Evolutionary conservation across 1,284 basidiomycete genomes (phyloP).

Genomic region (Trichosporon inkin): DNA sequence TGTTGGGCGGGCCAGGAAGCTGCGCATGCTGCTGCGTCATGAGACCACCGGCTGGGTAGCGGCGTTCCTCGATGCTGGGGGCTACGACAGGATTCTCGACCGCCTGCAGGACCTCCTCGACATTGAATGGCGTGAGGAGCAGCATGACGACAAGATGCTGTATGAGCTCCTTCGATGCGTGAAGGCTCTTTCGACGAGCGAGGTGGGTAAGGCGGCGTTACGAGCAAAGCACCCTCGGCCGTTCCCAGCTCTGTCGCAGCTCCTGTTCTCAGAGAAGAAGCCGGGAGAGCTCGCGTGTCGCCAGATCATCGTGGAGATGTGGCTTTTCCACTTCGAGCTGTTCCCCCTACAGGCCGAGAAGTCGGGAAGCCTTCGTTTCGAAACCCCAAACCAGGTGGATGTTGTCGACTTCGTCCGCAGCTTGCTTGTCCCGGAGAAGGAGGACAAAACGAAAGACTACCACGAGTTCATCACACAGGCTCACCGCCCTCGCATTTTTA

Average conservation of each 20-base stretch:
- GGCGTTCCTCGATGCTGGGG: conserved; percentile 76
- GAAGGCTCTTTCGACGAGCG: conserved; percentile 86
- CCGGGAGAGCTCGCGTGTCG: conserved; percentile 87
- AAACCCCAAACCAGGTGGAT: conserved; percentile 21
- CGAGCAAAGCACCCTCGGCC: conserved; percentile 78
- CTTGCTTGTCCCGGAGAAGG: conserved; percentile 44
- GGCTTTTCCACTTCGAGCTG: conserved; percentile 76
- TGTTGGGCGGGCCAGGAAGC: conserved; percentile 45
- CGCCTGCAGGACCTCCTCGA: conserved; percentile 88
- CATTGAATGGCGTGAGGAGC: conserved; percentile 97
- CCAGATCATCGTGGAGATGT: conserved; percentile 82
- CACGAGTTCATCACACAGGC: conserved; percentile 85
- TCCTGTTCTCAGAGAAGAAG: conserved; percentile 94
- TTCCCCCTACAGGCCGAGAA: conserved; percentile 50
- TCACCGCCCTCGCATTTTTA: conserved; percentile 79
- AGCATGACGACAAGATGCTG: conserved; percentile 91
- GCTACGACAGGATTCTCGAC: conserved; percentile 76
- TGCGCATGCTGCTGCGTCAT: conserved; percentile 67
- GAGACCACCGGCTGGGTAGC: conserved; percentile 86
- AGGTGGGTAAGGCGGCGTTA: conserved; percentile 60
- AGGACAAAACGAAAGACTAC: conserved; percentile 42
- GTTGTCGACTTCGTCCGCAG: conserved; percentile 34
- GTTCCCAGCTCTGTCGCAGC: conserved; percentile 71
- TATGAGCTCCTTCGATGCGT: conserved; percentile 90
- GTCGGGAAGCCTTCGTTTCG: conserved; percentile 29